Conservation (phyloP, 2,329 filamentous ascomycete species). For the Arthroderma sp. region DNA sequence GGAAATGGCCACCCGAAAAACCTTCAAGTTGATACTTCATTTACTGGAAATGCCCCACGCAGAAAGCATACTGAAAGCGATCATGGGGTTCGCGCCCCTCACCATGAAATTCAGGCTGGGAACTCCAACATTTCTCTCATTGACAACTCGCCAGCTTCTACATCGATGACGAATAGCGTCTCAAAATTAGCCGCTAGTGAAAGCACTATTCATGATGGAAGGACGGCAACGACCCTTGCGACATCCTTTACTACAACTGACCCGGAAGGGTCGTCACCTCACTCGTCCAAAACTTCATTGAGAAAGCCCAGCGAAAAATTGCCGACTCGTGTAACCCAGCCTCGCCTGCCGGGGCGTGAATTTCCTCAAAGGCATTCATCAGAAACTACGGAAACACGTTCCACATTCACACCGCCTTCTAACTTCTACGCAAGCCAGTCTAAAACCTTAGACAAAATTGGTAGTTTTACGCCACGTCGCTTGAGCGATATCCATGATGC, state of each 20-base stretch:
- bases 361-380: conserved; percentile 28
- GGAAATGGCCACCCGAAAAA: conserved; percentile 9
- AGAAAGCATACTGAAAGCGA: conserved; percentile 16
- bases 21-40: conserved; percentile 12
- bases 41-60: conserved; percentile 14
- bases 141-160: conserved; percentile 16
- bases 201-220: conserved; percentile 16
- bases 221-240: conserved; percentile 17
- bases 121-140: conserved; percentile 20
- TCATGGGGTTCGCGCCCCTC: conserved; percentile 12
- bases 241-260: conserved; percentile 20
- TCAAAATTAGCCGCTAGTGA: conserved; percentile 19
- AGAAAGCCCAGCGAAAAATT: conserved; percentile 21
- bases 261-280: conserved; percentile 16
- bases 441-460: no score
- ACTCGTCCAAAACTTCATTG: conserved; percentile 17
- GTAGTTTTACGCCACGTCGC: no score
- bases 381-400: conserved; percentile 34
- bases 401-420: conserved; percentile 8
- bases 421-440: no score
- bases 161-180: conserved; percentile 19
- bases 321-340: conserved; percentile 28
- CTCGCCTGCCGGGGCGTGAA: conserved; percentile 33
- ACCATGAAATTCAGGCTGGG: conserved; percentile 23
- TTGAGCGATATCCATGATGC: background rate